These are phyloP conservation scores for Debaryomyces tyrocola DNA, from an alignment of 805 yeast species.

Conservation along the genomic window DNA sequence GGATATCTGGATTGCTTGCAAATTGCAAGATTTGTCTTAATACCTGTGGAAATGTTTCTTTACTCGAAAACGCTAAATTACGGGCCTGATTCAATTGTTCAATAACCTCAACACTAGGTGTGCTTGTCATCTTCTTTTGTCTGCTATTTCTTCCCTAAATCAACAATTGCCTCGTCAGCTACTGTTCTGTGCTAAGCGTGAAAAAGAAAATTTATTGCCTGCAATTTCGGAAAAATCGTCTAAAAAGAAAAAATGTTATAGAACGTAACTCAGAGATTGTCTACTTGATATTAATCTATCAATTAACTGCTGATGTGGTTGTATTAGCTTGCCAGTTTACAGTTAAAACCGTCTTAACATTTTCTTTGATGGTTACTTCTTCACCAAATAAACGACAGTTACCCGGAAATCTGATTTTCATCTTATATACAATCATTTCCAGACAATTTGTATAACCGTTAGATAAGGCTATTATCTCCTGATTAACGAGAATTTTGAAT, in stretches of 20 bases:
- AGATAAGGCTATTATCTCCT: background rate
- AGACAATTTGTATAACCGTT: background rate
- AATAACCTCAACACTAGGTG: slow-evolving; percentile 19
- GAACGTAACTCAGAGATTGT: background rate
- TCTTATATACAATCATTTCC: background rate
- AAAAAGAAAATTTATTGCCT: background rate
- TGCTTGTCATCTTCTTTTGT: slow-evolving; percentile 7
- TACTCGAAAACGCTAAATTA: slow-evolving; percentile 29
- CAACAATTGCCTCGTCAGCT: background rate
- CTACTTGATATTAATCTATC: background rate
- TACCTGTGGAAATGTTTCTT: slow-evolving; percentile 38
- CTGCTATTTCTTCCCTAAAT: background rate
- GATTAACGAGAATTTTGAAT: background rate
- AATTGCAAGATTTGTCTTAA: slow-evolving; percentile 44
- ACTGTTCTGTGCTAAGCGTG: background rate
- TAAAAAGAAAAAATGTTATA: background rate
- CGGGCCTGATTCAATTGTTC: slow-evolving; percentile 40
- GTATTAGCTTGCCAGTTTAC: too few relatives aligned
- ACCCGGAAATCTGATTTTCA: background rate
- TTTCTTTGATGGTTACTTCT: background rate
- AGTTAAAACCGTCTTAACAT: background rate
- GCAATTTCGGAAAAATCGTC: background rate
- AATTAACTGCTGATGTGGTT: background rate
- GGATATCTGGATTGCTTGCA: slow-evolving; percentile 30
- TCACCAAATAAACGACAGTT: background rate